A percentile compares a stretch with the other conserved stretches of the same genome.
Conservation (phyloP, 768 basidiomycete species). For the Pholiota microspora region DNA sequence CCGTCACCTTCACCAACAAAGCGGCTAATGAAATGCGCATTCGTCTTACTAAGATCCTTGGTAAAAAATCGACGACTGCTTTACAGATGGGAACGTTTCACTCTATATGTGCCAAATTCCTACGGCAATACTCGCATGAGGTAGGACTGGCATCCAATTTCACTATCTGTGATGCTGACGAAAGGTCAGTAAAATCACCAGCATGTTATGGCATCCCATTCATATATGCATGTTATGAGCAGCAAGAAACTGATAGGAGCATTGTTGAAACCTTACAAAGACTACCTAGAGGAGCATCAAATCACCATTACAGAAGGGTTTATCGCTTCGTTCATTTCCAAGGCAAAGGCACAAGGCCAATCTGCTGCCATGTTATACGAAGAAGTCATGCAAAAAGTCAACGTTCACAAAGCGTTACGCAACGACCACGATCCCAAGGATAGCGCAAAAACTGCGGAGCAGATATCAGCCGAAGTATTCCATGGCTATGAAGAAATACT, state of each 20-base stretch:
- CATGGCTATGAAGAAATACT: conserved; percentile 64
- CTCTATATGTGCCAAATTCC: conserved; percentile 67
- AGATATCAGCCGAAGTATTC: conserved; percentile 53
- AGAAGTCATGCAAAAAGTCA: conserved; percentile 19
- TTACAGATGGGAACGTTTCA: conserved; percentile 80
- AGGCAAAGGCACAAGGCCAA: conserved; percentile 68
- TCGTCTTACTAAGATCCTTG: conserved; percentile 66
- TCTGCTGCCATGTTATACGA: conserved; percentile 45
- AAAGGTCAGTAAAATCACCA: conserved; percentile 49
- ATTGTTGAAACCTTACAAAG: conserved; percentile 56
- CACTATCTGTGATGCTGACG: conserved; percentile 78
- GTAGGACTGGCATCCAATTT: conserved; percentile 72
- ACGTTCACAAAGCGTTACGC: neutral
- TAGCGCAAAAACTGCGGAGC: conserved; percentile 30
- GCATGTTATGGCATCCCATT: neutral
- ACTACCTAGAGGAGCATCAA: conserved; percentile 42
- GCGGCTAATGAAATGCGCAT: conserved; percentile 86
- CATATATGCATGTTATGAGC: conserved; percentile 1
- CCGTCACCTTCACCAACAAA: conserved; percentile 89
- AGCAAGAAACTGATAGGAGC: conserved; percentile 69
- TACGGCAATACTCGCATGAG: conserved; percentile 59
- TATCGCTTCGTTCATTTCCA: conserved; percentile 65
- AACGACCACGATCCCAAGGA: conserved; percentile 11
- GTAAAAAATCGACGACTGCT: conserved; percentile 48
- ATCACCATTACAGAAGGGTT: conserved; percentile 53